Evolutionary conservation across 2,329 filamentous ascomycete genomes (phyloP).

Genomic region (Pseudogymnoascus pannorum): DNA sequence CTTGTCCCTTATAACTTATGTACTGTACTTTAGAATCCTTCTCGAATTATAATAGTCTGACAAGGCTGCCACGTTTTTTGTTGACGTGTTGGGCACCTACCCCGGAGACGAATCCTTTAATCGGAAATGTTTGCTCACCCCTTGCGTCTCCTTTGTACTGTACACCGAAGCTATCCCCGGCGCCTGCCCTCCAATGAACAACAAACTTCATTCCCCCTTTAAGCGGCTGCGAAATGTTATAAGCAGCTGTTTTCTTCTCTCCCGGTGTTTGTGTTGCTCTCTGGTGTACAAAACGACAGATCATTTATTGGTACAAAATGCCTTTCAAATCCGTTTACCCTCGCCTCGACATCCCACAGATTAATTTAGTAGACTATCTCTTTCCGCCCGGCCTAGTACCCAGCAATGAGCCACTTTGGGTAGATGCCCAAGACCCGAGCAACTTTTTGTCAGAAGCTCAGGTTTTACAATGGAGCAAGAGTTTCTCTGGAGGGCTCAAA

Average conservation of each 20-base stretch:
- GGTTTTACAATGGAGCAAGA: constrained; percentile 43
- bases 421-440: constrained; percentile 40
- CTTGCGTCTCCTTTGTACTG: not conserved
- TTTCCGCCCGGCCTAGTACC: constrained; percentile 33
- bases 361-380: constrained; percentile 20
- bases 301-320: constrained; percentile 13
- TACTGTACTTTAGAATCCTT: not conserved
- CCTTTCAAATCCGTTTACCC: constrained; percentile 19
- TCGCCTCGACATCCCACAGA: constrained; percentile 18
- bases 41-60: not conserved
- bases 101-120: not conserved
- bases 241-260: not conserved
- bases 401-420: constrained; percentile 44
- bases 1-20: not conserved
- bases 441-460: constrained; percentile 40
- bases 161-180: not conserved
- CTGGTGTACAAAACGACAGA: not conserved
- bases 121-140: not conserved
- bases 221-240: not conserved
- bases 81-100: not conserved
- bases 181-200: not conserved
- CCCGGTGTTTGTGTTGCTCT: not conserved
- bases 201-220: not conserved
- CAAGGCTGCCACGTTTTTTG: not conserved
- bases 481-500: constrained; percentile 43